Conservation (phyloP, 2,329 filamentous ascomycete species). For the Colletotrichum limetticola region DNA sequence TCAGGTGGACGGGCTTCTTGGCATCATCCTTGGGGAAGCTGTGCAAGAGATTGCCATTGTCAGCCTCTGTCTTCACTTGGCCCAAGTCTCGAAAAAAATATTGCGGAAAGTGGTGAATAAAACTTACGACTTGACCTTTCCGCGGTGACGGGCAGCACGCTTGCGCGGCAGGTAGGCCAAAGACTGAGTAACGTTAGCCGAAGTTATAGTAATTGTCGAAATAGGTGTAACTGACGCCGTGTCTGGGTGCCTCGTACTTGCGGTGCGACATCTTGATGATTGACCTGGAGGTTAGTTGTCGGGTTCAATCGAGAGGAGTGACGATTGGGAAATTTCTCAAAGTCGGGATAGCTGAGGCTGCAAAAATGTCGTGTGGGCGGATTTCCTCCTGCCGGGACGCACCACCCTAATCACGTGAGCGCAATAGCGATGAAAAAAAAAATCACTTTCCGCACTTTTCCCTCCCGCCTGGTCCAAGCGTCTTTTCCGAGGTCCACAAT, state of each 20-base stretch:
- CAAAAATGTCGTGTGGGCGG: slow-evolving; percentile 19
- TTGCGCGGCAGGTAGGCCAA: slow-evolving; percentile 90
- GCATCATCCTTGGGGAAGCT: slow-evolving; percentile 99
- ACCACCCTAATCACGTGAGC: slow-evolving; percentile 32
- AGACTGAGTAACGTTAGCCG: slow-evolving; percentile 52
- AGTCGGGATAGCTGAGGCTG: background rate
- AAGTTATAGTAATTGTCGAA: background rate
- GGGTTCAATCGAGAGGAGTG: slow-evolving; percentile 18
- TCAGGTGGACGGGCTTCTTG: slow-evolving; percentile 99
- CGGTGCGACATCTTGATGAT: slow-evolving; percentile 39
- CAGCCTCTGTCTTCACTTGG: slow-evolving; percentile 36
- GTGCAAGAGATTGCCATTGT: slow-evolving; percentile 40
- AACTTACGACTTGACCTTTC: slow-evolving; percentile 97
- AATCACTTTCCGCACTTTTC: background rate
- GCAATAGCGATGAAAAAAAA: background rate
- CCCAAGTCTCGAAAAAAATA: background rate
- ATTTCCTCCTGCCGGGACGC: background rate
- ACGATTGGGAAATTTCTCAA: background rate
- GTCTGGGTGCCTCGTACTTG: slow-evolving; percentile 85
- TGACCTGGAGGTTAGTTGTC: slow-evolving; percentile 1
- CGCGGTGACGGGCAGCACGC: slow-evolving; percentile 92
- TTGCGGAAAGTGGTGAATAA: slow-evolving; percentile 15
- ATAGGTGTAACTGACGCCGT: slow-evolving; percentile 64
- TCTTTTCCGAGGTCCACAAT: background rate
- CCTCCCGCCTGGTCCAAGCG: background rate